Evolutionary conservation across 2,329 filamentous ascomycete species (phyloP), one percentile per base, ranked within the genome.

Genomic region (Domatiomyces catenatus): DNA sequence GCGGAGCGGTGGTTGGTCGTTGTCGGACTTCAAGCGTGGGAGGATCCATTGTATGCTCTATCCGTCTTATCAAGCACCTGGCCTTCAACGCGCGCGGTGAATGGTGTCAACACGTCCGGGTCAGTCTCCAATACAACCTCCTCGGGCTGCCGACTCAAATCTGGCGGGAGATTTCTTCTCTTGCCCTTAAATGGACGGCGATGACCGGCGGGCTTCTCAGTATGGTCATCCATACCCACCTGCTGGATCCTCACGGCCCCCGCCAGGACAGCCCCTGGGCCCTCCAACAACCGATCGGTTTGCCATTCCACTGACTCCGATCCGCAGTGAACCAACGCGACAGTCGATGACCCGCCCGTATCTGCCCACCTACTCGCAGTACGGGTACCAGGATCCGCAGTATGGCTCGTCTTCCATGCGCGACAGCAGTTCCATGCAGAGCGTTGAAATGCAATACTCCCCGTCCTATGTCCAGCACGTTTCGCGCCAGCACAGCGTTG

Each of bases 201-300:
- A 81, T 71, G 78, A 77, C 69, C 79, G 77, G 65, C 75, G 79
- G 64, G 76, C 80, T 73, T 83, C 84, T 76, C 83, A 84, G 72
- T 79, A 83, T 76, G 84, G 84, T 69, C 74, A 76, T 69, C 75
- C 79, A 65, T 72, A 76, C 67, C 81, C 83, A 69, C 73, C 78
- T 63, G 53, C 52, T 20, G 52, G 56, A 50, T 51, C 55, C 50
- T 48, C 58, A 51, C 55, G 53, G 24, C 51, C 57, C 36, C 42
- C 57, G 17, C 54, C 58, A 17, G 55, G 58, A 46, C 56, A 59
- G 58, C 65, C 64, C 50, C 64, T 69, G 59, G 67, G 67, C 56
- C 68, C 65, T 57, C 65, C 69, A 24, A 51, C 53, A 49, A 64
- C 68, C 58, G 72, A 75, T 56, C 69, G 72, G 58, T 74, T 69